phyloP scores from a whole-genome alignment of 2,329 filamentous ascomycete species.

The Calonectria multiphialidica region DNA sequence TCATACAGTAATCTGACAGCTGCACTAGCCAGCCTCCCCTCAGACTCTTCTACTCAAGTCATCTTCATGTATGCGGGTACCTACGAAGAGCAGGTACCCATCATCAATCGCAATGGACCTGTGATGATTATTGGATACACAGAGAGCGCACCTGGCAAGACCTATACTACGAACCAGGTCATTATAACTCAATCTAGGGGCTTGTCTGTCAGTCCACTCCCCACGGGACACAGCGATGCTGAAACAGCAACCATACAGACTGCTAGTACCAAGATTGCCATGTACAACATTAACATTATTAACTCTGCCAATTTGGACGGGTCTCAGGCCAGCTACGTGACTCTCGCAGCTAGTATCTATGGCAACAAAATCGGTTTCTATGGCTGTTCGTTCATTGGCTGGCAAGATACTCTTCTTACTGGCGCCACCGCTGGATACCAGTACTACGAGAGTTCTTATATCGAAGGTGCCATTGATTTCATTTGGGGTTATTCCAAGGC shows the following conservation, averaged over 20 bases:
- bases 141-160: constrained; percentile 39
- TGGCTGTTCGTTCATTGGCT: constrained; percentile 58
- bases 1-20: constrained; percentile 46
- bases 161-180: constrained; percentile 29
- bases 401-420: constrained; percentile 60
- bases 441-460: constrained; percentile 56
- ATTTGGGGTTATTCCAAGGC: constrained; percentile 45
- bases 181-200: constrained; percentile 32
- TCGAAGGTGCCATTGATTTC: constrained; percentile 42
- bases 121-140: constrained; percentile 37
- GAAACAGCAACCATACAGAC: constrained; percentile 36
- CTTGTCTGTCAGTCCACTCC: constrained; percentile 27
- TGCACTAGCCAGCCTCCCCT: constrained; percentile 43
- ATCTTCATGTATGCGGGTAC: constrained; percentile 59
- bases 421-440: constrained; percentile 57
- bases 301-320: constrained; percentile 55
- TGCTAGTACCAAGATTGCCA: constrained; percentile 52
- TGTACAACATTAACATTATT: constrained; percentile 70
- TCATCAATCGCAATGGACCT: constrained; percentile 27
- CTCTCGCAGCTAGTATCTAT: constrained; percentile 50
- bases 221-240: constrained; percentile 34
- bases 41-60: constrained; percentile 44
- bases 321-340: constrained; percentile 54
- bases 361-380: constrained; percentile 49
- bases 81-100: constrained; percentile 64